Evolutionary conservation across 331 rosid genomes (phyloP), one percentile per base, ranked within the genome.

Genomic region (Dryas integrifolia): DNA sequence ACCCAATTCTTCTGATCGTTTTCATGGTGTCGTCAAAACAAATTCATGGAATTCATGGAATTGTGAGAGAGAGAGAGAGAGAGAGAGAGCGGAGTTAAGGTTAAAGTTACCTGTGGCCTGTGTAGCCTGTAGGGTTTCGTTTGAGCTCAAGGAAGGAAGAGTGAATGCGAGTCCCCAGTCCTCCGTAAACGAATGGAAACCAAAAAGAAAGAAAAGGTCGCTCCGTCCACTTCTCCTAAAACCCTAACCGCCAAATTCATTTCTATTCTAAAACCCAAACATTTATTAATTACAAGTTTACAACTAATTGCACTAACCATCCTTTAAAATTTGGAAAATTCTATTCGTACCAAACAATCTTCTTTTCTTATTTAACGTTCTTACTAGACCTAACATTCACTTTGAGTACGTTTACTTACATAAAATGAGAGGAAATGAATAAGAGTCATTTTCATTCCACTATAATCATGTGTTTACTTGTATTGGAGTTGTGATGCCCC

Each of bases 171-270:
- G 45, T 35, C 65, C 65, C 13, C 65, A 13, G 65, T 38, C 46
- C 24, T n/a, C 65, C 18, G 0, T 12, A 6, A 40, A 14, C 45
- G 21, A 59, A 14, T 3, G 21, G 21, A 38, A 11, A 58, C 3
- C 11, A 3, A 6, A 35, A 35, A 59, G 5, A 5, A 58, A n/a
- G 9, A 1, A 3, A 14, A 15, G 45, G 16, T 50, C 55, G 55
- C n/a, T 49, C 48, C 48, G 9, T 9, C 41, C 46, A 6, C 45
- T 59, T 59, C 45, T 38, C 49, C 49, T 9, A 50, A 68, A 68
- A 68, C 72, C 73, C 73, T 69, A 51, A 51, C 60, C 72, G 50
- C 50, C 72, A 50, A 68, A 50, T 68, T 39, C 61, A 18, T 13
- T 69, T n/a, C 39, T n/a, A 38, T 39, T 68, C 46, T 14, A 56